phyloP scores from a whole-genome alignment of 164 flowering plant species.

The Litsea cubeba region DNA sequence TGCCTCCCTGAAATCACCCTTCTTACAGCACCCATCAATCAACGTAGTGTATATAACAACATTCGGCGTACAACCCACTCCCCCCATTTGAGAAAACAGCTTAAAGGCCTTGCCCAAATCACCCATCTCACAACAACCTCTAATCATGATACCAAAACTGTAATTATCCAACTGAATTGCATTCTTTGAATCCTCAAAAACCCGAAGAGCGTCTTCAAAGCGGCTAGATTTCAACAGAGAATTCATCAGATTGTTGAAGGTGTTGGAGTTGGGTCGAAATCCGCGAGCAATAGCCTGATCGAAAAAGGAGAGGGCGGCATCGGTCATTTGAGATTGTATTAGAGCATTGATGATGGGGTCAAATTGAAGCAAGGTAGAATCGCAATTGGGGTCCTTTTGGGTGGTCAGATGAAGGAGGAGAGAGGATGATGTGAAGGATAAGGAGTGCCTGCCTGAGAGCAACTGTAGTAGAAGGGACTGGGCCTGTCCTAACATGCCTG shows the following conservation, averaged over 20 bases:
- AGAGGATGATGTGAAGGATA: conserved; percentile 30
- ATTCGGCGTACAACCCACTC: conserved; percentile 40
- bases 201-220: conserved; percentile 38
- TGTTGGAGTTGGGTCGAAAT: conserved; percentile 30
- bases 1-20: conserved; percentile 42
- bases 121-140: conserved; percentile 52
- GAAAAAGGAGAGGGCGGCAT: conserved; percentile 36
- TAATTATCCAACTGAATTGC: conserved; percentile 38
- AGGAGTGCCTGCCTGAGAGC: conserved; percentile 31
- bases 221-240: conserved; percentile 25
- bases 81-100: conserved; percentile 34
- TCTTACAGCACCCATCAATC: conserved; percentile 73
- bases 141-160: conserved; percentile 64
- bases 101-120: conserved; percentile 44
- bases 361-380: conserved; percentile 15
- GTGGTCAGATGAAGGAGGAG: conserved; percentile 29
- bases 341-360: conserved; percentile 39
- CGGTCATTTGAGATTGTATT: conserved; percentile 29
- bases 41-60: conserved; percentile 61
- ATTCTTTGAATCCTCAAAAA: conserved; percentile 30
- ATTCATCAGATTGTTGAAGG: conserved; percentile 38
- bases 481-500: conserved; percentile 31
- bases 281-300: conserved; percentile 36
- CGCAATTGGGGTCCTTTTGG: conserved; percentile 9
- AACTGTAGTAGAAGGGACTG: conserved; percentile 39